Percentiles rank a stretch among this genome's conserved stretches.
Evolutionary conservation across 1,284 basidiomycete genomes (phyloP).

Genomic region (Apiotrichum porosum): DNA sequence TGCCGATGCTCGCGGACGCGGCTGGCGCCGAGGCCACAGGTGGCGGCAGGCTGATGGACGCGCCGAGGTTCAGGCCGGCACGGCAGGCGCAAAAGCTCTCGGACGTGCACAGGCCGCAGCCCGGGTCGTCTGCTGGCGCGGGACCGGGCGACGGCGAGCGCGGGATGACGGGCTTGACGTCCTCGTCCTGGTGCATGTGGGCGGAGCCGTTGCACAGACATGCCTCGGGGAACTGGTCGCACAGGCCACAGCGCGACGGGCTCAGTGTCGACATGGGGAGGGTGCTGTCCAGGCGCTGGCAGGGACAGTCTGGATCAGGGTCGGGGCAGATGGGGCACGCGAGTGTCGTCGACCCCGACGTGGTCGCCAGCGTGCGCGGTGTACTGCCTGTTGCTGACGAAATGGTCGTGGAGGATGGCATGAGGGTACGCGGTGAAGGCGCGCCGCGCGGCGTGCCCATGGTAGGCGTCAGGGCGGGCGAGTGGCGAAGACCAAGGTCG

Average conservation of each 20-base stretch:
- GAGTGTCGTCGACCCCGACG: conserved; percentile 2
- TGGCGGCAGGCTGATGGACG: background rate
- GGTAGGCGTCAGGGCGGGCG: conserved; percentile 8
- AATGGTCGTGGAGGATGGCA: no score
- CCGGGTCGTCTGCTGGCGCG: conserved; percentile 1
- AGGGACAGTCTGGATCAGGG: conserved; percentile 46
- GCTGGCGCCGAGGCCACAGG: background rate
- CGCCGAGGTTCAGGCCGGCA: conserved; percentile 9
- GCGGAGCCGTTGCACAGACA: conserved; percentile 29
- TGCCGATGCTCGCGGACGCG: background rate
- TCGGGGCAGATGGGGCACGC: conserved; percentile 46
- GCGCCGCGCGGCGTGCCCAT: conserved; percentile 11
- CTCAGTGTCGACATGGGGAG: background rate
- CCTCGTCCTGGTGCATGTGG: conserved; percentile 13
- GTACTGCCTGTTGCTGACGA: background rate
- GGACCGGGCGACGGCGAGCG: conserved; percentile 18
- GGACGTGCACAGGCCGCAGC: conserved; percentile 40
- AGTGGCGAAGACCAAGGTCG: background rate
- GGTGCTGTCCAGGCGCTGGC: conserved; percentile 25
- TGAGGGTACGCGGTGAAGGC: conserved; percentile 4
- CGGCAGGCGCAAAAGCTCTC: conserved; percentile 43
- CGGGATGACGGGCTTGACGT: conserved; percentile 30
- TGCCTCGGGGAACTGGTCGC: conserved; percentile 31
- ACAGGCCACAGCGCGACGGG: conserved; percentile 32
- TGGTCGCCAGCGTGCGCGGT: background rate